A percentile compares a stretch with the other conserved stretches of the same genome.
Conservation (phyloP, 208 protist species). For the Vickermania ingenoplastis region DNA sequence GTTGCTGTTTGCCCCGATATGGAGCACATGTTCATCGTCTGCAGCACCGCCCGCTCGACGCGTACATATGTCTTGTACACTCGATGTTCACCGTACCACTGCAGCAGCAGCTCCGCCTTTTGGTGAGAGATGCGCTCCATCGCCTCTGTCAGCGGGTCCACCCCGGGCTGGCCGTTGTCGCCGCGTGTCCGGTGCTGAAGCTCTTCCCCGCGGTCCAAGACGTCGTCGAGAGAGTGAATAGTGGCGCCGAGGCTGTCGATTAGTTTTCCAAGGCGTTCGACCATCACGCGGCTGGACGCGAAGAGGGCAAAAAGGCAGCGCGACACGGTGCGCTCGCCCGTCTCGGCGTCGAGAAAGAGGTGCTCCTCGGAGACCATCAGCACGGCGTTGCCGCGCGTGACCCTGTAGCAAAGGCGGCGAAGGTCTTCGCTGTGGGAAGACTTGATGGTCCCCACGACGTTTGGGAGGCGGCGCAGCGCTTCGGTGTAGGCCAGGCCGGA, state of each 20-base stretch:
- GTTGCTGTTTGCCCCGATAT: conserved; percentile 80
- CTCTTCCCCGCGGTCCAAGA: conserved; percentile 1
- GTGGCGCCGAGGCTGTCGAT: conserved; percentile 77
- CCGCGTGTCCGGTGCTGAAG: background rate
- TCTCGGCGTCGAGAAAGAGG: conserved; percentile 13
- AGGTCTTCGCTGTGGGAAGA: conserved; percentile 28
- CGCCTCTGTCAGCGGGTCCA: background rate
- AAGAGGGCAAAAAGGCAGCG: conserved; percentile 90
- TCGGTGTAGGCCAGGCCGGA: background rate
- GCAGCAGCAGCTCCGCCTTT: conserved; percentile 26
- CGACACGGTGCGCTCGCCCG: conserved; percentile 17
- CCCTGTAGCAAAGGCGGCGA: conserved; percentile 80
- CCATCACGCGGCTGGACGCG: conserved; percentile 53
- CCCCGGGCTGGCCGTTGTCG: background rate
- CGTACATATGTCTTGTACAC: conserved; percentile 30
- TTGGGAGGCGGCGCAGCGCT: conserved; percentile 6
- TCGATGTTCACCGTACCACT: conserved; percentile 36
- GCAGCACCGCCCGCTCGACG: conserved; percentile 37
- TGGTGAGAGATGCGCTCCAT: conserved; percentile 15
- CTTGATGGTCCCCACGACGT: conserved; percentile 17
- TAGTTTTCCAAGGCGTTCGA: conserved; percentile 85
- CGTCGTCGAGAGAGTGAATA: conserved; percentile 76
- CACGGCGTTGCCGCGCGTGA: conserved; percentile 85
- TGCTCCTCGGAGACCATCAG: conserved; percentile 35
- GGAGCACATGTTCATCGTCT: conserved; percentile 91